Evolutionary conservation across 495 filamentous ascomycete genomes (phyloP), one percentile per base, ranked within the genome.

Genomic region (Neurospora sp.): DNA sequence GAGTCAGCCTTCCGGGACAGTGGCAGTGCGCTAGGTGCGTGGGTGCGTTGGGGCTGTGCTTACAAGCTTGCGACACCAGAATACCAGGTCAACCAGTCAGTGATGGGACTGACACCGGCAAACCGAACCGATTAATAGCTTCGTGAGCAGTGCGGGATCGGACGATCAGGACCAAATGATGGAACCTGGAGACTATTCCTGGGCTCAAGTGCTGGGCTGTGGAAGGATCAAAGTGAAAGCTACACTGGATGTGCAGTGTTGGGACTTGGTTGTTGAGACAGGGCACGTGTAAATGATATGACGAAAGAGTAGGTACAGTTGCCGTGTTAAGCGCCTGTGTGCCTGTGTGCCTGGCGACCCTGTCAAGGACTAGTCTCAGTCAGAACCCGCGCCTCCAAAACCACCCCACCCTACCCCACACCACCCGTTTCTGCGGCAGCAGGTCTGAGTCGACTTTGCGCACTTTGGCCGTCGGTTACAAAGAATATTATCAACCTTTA

Each of bases 1-100:
- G 42, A 78, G 76, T 82, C 80, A 81, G 80, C 81, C 81, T 81
- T 77, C 73, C 71, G 78, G 77, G 70, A 75, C 74, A 18, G 80
- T 76, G 77, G 78, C 81, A 78, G 76, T 82, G 81, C 79, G 75
- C 27, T 31, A 35, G 27, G 54, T 66, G 27, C 54, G 54, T 66
- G 54, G 54, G 54, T 66, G 54, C 14, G 54, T 66, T 71, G 79
- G 79, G 81, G 81, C 79, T 81, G 81, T 82, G 80, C 80, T 78
- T 72, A 76, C 70, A 76, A 76, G 76, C 73, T 76, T 73, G 74
- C 74, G 73, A 75, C 54, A 66, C 27, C 54, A 59, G 48, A 20
- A 48, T 10, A 59, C 23, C 23, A 4, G 2, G 23, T 62, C 48
- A 31, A 62, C 48, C 48, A 59, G 48, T 59, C 54, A 35, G 27